Base-by-base conservation (phyloP, 768 basidiomycete genomes). In the Tephrocybe rancida region DNA sequence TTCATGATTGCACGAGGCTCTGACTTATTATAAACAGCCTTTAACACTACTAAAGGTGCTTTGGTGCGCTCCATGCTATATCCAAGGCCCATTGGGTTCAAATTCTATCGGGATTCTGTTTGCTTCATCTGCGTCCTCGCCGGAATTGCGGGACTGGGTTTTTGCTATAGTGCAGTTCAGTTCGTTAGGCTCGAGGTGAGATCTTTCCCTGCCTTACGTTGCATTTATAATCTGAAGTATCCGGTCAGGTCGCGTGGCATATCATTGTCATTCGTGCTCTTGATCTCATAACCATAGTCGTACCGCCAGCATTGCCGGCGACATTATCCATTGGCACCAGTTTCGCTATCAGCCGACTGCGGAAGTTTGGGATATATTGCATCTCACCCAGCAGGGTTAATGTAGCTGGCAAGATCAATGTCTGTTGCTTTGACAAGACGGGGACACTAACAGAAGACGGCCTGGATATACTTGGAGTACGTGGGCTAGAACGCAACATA, bases 361-460 rank as follows among this genome's bases (percentile, higher is more conserved):
- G 94, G 46, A 92, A 90, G 66, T 73, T 78, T 24, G 92, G 90
- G 11, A 90, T 99, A 50, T 98, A 90, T 75, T 99, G 97, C 69
- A 98, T 98, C 56, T 94, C 97, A 0, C 97, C 97, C 0, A 95
- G 87, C 60, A 78, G 97, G 43, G 90, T 99, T 62, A 99, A 99
- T 63, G 84, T 99, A 42, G 92, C 86, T 1, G 97, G 97, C 9
- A 95, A 97, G 73, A 78, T 98, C 72, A 98, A 98, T 59, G 88
- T 98, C 9, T 94, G 94, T 62, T 98, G 95, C 66, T 99, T 99
- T 64, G 97, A 99, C 77, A 99, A 99, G 73, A 99, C 97, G 1
- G 97, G 97, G 7, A 99, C 97, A 8, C 79, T 99, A 21, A 99
- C 97, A 1, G 97, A 99, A 70, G 97, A 99, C 59, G 97, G 96